Evolutionary conservation across 106 monocot genomes (phyloP).

Genomic region (Alisma plantagoaquatica): DNA sequence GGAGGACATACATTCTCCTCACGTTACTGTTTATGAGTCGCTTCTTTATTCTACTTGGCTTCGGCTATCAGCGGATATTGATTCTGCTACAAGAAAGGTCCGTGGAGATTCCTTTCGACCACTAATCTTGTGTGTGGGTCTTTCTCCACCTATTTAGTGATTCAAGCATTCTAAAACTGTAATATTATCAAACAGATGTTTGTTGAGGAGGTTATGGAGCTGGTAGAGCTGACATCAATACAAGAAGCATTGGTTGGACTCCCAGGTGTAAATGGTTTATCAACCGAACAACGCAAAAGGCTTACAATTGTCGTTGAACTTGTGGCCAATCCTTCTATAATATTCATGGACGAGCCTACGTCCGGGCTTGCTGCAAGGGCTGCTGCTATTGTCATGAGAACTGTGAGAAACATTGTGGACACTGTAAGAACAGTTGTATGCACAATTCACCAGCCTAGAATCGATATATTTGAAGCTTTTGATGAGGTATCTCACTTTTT

Average conservation of each 20-base stretch:
- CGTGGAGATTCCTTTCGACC: background rate
- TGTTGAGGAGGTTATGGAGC: conserved; percentile 52
- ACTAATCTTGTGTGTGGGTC: background rate
- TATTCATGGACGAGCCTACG: too few relatives aligned
- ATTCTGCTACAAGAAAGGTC: conserved; percentile 54
- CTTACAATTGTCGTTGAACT: too few relatives aligned
- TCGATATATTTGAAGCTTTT: conserved; percentile 63
- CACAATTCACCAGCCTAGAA: conserved; percentile 65
- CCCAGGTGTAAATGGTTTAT: conserved; percentile 53
- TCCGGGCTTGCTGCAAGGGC: too few relatives aligned
- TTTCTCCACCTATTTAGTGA: background rate
- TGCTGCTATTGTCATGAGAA: conserved; percentile 51
- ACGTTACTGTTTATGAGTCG: conserved; percentile 77
- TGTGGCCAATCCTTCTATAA: too few relatives aligned
- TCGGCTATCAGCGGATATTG: conserved; percentile 47
- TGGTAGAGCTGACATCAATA: conserved; percentile 40
- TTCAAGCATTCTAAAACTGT: background rate
- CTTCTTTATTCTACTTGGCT: conserved; percentile 79
- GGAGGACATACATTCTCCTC: conserved; percentile 74
- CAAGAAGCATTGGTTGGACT: conserved; percentile 45
- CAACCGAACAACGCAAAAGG: too few relatives aligned
- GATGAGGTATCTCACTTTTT: conserved; percentile 29
- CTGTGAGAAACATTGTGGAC: conserved; percentile 51
- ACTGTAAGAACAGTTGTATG: conserved; percentile 57
- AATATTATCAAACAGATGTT: conserved; percentile 25